phyloP scores from a whole-genome alignment of 2,329 filamentous ascomycete species.

The Fusarium ambrosium region DNA sequence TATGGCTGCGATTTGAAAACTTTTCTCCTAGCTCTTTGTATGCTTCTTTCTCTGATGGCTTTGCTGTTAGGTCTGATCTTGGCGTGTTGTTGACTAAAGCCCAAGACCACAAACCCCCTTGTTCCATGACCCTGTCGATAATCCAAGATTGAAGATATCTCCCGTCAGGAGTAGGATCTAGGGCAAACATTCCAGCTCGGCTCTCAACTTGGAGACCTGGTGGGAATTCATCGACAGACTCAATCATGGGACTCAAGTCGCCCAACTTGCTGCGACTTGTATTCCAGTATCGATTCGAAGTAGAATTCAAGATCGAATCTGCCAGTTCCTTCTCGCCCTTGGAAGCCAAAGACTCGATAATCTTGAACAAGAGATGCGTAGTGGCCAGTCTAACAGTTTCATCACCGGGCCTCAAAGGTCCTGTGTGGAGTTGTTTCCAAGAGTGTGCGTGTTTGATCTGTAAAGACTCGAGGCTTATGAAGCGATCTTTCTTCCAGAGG shows the following conservation, averaged over 20 bases:
- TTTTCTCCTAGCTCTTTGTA: background rate
- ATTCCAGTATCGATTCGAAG: background rate
- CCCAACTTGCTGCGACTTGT: background rate
- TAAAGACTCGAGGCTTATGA: background rate
- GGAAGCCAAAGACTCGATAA: background rate
- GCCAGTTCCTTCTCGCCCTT: background rate
- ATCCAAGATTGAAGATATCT: background rate
- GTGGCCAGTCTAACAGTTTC: background rate
- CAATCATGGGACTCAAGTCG: background rate
- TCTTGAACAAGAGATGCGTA: background rate
- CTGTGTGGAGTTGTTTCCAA: background rate
- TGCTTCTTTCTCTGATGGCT: background rate
- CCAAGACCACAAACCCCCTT: background rate
- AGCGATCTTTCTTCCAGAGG: background rate
- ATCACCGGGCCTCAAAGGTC: background rate
- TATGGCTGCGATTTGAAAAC: background rate
- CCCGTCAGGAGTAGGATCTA: background rate
- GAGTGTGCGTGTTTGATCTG: background rate
- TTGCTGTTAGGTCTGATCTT: background rate
- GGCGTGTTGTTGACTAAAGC: background rate
- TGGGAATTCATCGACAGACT: background rate
- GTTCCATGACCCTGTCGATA: background rate
- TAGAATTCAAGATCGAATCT: background rate
- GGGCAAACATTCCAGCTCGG: background rate
- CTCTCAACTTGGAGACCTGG: background rate